Evolutionary conservation across 1,284 basidiomycete genomes (phyloP).

Genomic region (Microbotryum intermedium): DNA sequence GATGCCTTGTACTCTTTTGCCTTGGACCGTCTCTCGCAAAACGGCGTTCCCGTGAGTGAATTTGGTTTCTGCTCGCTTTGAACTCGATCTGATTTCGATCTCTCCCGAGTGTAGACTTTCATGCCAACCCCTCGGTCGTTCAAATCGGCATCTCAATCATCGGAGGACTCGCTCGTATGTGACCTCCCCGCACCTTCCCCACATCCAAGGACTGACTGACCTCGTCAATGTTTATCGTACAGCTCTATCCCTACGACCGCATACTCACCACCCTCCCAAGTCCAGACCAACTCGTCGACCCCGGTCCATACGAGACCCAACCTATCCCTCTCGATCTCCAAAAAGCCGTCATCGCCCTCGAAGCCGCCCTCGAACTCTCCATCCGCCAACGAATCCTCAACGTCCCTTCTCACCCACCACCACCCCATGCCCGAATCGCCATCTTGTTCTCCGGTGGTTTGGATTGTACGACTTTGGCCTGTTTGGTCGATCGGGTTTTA

Average conservation of each 20-base stretch:
- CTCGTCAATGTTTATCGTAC: neutral
- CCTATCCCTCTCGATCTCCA: constrained; percentile 39
- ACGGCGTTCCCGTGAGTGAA: constrained; percentile 1
- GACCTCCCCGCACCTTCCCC: neutral
- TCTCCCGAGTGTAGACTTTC: neutral
- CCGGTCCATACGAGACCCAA: constrained; percentile 26
- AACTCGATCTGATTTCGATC: neutral
- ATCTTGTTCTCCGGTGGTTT: constrained; percentile 94
- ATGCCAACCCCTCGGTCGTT: no score
- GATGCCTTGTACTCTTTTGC: constrained; percentile 13
- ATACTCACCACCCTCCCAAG: constrained; percentile 12
- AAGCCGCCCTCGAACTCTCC: constrained; percentile 45
- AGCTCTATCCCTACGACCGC: constrained; percentile 31
- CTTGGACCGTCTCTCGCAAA: constrained; percentile 1
- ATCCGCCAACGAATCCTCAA: neutral
- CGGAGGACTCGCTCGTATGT: neutral
- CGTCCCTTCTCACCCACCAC: constrained; percentile 1
- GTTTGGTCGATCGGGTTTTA: constrained; percentile 68
- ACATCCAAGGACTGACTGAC: neutral
- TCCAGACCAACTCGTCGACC: constrained; percentile 1
- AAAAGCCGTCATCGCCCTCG: constrained; percentile 36
- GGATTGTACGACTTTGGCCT: constrained; percentile 77
- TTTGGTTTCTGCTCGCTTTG: no score
- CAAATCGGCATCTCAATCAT: no score
- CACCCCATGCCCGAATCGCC: constrained; percentile 54